These are phyloP conservation scores for Talaromyces liani DNA, from an alignment of 495 filamentous ascomycete species.

Conservation along the genomic window DNA sequence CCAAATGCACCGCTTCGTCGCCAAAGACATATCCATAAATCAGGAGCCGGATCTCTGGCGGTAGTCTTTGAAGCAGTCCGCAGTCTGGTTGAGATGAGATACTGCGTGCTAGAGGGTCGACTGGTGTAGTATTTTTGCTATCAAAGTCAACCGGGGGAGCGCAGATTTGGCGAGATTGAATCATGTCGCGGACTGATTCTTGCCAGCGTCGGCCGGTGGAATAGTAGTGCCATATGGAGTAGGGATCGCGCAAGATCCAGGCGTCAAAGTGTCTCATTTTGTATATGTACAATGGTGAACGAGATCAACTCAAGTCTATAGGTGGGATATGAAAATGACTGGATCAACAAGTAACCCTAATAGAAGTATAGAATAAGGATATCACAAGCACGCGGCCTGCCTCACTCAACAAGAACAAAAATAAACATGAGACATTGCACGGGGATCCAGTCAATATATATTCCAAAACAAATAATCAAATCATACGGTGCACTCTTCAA, in stretches of 20 bases:
- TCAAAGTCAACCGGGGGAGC: slow-evolving; percentile 13
- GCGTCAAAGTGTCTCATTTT: slow-evolving; percentile 39
- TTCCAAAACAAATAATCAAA: neutral
- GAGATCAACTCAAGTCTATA: neutral
- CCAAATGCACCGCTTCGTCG: slow-evolving; percentile 32
- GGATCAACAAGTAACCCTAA: neutral
- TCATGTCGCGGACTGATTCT: slow-evolving; percentile 32
- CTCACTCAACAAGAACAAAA: neutral
- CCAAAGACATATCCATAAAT: slow-evolving; percentile 49
- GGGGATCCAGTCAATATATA: neutral
- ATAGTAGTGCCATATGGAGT: slow-evolving; percentile 40
- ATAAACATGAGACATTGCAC: neutral
- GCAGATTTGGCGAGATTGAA: slow-evolving; percentile 34
- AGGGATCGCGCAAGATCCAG: slow-evolving; percentile 39
- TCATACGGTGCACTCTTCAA: neutral
- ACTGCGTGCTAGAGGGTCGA: slow-evolving; percentile 14
- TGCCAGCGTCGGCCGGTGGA: slow-evolving; percentile 33
- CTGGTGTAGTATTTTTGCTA: slow-evolving; percentile 3
- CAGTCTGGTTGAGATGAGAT: slow-evolving; percentile 18
- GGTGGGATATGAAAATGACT: neutral
- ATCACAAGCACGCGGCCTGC: neutral
- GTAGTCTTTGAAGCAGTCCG: slow-evolving; percentile 26
- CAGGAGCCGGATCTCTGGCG: slow-evolving; percentile 47
- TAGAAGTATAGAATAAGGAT: neutral
- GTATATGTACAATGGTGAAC: neutral